These are phyloP conservation scores for Ceratobasidium sp. DNA, from an alignment of 1,284 basidiomycete species.

Conservation along the genomic window DNA sequence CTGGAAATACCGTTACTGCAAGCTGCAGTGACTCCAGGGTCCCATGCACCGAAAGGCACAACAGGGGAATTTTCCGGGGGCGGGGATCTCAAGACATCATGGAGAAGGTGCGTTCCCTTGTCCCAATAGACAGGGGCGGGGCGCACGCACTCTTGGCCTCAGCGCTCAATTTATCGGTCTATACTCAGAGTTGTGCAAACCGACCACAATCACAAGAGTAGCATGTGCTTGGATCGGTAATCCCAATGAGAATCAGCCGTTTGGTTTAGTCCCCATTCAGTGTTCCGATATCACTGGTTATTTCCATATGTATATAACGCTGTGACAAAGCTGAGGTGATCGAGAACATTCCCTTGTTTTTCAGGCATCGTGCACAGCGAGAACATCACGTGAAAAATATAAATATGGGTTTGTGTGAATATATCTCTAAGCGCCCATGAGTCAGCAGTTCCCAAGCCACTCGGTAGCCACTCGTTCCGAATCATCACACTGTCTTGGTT, in stretches of 20 bases:
- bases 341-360: constrained; percentile 68
- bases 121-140: constrained; percentile 53
- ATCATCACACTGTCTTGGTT: no score
- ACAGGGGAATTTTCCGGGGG: constrained; percentile 47
- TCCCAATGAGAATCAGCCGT: constrained; percentile 74
- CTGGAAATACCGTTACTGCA: not conserved
- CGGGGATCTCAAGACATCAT: constrained; percentile 52
- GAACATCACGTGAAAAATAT: constrained; percentile 20
- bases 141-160: constrained; percentile 62
- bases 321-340: constrained; percentile 3
- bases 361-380: constrained; percentile 69
- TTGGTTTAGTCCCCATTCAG: constrained; percentile 62
- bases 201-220: constrained; percentile 41
- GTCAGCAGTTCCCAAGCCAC: no score
- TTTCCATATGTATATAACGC: constrained; percentile 33
- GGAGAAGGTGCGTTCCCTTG: constrained; percentile 50
- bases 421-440: no score
- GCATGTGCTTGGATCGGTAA: constrained; percentile 70
- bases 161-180: constrained; percentile 71
- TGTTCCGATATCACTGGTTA: constrained; percentile 58
- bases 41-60: constrained; percentile 55
- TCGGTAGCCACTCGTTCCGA: no score
- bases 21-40: constrained; percentile 50
- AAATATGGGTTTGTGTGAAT: constrained; percentile 5
- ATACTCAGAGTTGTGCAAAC: constrained; percentile 33